Conservation (phyloP, 192 early-diverging fungal species). For the Oehlia diaphana region DNA sequence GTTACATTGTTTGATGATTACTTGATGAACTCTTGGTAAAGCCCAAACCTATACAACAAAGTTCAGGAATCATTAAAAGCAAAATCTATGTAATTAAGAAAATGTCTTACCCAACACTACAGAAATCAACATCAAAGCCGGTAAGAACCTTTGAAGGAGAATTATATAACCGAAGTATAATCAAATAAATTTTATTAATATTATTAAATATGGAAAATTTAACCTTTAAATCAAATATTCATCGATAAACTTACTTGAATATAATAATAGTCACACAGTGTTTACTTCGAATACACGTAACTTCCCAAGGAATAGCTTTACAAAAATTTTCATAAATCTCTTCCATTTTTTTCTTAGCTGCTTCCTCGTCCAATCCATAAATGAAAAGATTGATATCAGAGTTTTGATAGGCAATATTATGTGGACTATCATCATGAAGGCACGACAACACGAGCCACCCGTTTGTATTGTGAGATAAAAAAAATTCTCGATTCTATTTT, state of each 20-base stretch:
- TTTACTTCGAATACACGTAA: conserved; percentile 8
- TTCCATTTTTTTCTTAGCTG: conserved; percentile 43
- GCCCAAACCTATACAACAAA: not conserved
- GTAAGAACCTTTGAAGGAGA: conserved; percentile 11
- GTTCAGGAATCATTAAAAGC: no score
- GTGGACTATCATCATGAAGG: not conserved
- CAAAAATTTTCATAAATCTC: conserved; percentile 35
- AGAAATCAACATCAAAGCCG: conserved; percentile 18
- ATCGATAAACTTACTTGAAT: not conserved
- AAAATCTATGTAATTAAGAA: no score
- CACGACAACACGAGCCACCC: conserved; percentile 3
- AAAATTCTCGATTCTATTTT: no score
- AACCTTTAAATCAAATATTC: no score
- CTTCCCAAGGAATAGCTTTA: conserved; percentile 20
- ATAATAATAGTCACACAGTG: conserved; percentile 5
- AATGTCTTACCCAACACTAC: not conserved
- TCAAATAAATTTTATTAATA: not conserved
- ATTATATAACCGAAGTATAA: conserved; percentile 3
- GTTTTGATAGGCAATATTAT: not conserved
- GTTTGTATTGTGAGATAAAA: not conserved
- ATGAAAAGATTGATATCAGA: conserved; percentile 49
- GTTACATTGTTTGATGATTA: conserved; percentile 12
- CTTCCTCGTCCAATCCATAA: conserved; percentile 42
- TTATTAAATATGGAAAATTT: no score
- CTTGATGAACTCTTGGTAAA: conserved; percentile 11